Conservation (phyloP, 1,284 basidiomycete genomes). For the Cutaneotrichosporon sp. region DNA sequence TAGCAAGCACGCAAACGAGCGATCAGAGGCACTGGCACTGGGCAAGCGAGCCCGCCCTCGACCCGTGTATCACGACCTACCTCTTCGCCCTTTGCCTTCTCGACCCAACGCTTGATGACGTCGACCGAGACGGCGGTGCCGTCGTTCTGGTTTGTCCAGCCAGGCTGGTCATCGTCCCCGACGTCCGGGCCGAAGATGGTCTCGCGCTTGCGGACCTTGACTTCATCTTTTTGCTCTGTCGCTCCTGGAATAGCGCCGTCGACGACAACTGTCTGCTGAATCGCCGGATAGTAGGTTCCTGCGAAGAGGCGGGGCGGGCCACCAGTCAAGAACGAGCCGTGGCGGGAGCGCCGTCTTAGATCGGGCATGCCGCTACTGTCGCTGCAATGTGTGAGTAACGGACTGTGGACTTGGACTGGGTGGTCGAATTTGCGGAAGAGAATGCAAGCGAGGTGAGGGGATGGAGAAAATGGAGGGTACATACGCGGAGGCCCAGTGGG, state of each 20-base stretch:
- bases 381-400: neutral
- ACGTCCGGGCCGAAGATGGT: slow-evolving; percentile 69
- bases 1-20: too few relatives aligned
- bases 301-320: neutral
- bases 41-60: too few relatives aligned
- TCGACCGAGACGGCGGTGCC: slow-evolving; percentile 62
- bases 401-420: too few relatives aligned
- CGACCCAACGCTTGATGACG: slow-evolving; percentile 72
- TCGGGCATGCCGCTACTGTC: neutral
- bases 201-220: slow-evolving; percentile 54
- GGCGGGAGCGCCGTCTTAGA: slow-evolving; percentile 3
- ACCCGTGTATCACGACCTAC: slow-evolving; percentile 51
- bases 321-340: slow-evolving; percentile 1
- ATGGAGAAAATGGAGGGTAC: neutral
- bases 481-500: slow-evolving; percentile 1
- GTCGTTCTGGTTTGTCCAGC: slow-evolving; percentile 36
- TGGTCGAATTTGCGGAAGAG: too few relatives aligned
- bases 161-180: slow-evolving; percentile 54
- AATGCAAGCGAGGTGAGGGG: neutral
- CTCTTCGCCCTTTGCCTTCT: slow-evolving; percentile 66
- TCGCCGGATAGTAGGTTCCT: slow-evolving; percentile 10
- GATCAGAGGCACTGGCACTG: too few relatives aligned
- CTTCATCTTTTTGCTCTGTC: slow-evolving; percentile 22
- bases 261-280: slow-evolving; percentile 44
- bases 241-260: slow-evolving; percentile 26